Percentiles rank a stretch among this genome's conserved stretches.
These are phyloP conservation scores for Macadamia integrifolia DNA, from an alignment of 164 flowering plant species.

Conservation along the genomic window DNA sequence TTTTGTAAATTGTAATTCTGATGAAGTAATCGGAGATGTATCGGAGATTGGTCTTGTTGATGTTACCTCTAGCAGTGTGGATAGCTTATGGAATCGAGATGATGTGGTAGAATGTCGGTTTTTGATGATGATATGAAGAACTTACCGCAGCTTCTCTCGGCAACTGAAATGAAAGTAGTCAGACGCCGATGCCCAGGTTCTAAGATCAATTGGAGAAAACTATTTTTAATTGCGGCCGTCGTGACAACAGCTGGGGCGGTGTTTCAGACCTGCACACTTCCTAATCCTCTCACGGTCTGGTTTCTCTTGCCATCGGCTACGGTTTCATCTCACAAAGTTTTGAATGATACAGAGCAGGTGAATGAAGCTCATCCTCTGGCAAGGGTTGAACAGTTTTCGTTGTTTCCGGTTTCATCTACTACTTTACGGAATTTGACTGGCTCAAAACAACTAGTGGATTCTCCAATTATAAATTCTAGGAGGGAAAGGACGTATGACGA, in stretches of 20 bases:
- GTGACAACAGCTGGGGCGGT: constrained; percentile 39
- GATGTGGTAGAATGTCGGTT: neutral
- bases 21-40: too few species aligned
- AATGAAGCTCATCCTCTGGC: constrained; percentile 21
- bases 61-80: too few species aligned
- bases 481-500: constrained; percentile 8
- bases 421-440: constrained; percentile 26
- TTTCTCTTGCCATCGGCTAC: constrained; percentile 20
- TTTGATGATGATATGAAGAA: constrained; percentile 31
- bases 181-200: constrained; percentile 16
- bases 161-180: constrained; percentile 27
- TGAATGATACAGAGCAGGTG: constrained; percentile 20
- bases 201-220: constrained; percentile 49
- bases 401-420: constrained; percentile 16
- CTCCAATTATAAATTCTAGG: neutral
- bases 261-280: constrained; percentile 37
- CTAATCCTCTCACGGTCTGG: constrained; percentile 40
- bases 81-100: too few species aligned
- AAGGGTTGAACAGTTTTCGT: constrained; percentile 16
- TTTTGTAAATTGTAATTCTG: too few species aligned
- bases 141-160: constrained; percentile 12
- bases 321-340: constrained; percentile 21
- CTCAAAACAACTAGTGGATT: constrained; percentile 6
- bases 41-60: too few species aligned
- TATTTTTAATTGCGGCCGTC: constrained; percentile 35